Conservation (phyloP, 2,329 filamentous ascomycete genomes). For the Zymoseptoria passerinii region DNA sequence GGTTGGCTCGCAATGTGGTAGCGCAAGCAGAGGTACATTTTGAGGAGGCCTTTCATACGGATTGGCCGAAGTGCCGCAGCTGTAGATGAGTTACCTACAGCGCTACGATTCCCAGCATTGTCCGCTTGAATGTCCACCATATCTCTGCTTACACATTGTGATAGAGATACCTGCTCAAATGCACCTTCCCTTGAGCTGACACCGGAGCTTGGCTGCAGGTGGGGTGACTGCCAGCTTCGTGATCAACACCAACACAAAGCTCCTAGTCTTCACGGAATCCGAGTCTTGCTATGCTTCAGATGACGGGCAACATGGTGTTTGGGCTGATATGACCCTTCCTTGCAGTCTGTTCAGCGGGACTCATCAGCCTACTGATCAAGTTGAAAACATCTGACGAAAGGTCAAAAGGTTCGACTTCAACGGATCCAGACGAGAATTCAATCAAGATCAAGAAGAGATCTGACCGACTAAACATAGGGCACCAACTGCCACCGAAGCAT, state of each 20-base stretch:
- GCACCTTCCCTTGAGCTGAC: neutral
- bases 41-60: no score
- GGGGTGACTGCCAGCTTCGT: neutral
- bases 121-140: neutral
- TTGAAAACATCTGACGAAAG: neutral
- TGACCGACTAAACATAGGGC: neutral
- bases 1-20: neutral
- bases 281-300: neutral
- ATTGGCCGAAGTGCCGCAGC: neutral
- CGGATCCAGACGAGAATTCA: neutral
- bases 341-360: neutral
- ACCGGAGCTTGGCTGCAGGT: neutral
- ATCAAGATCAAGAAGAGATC: neutral
- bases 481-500: conserved; percentile 31
- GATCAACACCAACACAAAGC: neutral
- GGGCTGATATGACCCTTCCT: neutral
- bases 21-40: neutral
- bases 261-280: neutral
- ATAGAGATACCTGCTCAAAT: neutral
- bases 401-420: neutral
- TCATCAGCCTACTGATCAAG: neutral
- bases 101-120: neutral
- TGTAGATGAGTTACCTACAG: neutral
- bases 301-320: neutral
- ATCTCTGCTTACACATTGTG: neutral